Evolutionary conservation across 2,329 filamentous ascomycete species (phyloP).

Genomic region (Paraphaeosphaeria sporulosa): DNA sequence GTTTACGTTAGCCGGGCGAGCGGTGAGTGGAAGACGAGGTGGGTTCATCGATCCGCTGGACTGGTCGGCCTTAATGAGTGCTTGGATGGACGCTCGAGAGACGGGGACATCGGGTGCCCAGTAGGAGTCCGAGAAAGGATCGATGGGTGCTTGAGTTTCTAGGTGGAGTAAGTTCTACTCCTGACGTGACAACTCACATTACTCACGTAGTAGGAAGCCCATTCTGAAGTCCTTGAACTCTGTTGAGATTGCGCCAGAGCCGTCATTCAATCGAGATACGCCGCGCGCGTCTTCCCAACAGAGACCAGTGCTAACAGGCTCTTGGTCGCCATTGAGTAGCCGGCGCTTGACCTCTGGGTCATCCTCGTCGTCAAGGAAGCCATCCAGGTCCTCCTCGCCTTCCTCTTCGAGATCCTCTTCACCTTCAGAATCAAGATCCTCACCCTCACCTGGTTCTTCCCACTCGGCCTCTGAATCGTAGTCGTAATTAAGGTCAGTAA

Average conservation of each 20-base stretch:
- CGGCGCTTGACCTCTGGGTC: constrained; percentile 63
- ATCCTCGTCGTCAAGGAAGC: constrained; percentile 87
- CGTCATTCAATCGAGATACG: constrained; percentile 54
- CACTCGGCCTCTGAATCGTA: constrained; percentile 89
- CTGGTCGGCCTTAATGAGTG: constrained; percentile 25
- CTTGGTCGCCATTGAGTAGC: constrained; percentile 70
- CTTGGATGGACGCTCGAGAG: constrained; percentile 15
- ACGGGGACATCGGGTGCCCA: constrained; percentile 63
- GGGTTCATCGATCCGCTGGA: constrained; percentile 47
- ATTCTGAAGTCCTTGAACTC: constrained; percentile 71
- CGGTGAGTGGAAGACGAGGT: constrained; percentile 52
- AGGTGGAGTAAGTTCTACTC: constrained; percentile 20
- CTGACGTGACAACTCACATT: neutral
- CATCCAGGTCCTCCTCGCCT: constrained; percentile 86
- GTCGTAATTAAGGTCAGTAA: constrained; percentile 76
- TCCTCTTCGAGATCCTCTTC: constrained; percentile 74
- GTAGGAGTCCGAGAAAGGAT: constrained; percentile 84
- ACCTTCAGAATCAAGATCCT: constrained; percentile 70
- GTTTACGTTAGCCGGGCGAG: constrained; percentile 48
- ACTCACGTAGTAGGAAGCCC: constrained; percentile 75
- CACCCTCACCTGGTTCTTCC: constrained; percentile 77
- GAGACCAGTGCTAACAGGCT: constrained; percentile 79
- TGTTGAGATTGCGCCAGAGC: constrained; percentile 55
- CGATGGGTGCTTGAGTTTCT: constrained; percentile 67
- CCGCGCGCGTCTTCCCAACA: constrained; percentile 74